phyloP scores from a whole-genome alignment of 192 early-diverging fungal species.

The Dispira parvispora region DNA sequence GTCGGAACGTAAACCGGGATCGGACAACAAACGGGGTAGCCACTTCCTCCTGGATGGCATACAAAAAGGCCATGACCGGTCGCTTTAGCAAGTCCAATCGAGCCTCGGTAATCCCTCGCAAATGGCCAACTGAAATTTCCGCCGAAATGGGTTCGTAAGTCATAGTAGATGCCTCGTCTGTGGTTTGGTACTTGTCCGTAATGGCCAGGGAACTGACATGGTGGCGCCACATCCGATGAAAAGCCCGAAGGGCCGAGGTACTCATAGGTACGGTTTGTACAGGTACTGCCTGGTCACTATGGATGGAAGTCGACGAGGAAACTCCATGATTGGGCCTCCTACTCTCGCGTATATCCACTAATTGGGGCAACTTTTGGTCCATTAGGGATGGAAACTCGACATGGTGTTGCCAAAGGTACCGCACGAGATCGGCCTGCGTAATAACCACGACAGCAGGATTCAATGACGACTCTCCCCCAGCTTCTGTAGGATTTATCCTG shows the following conservation, averaged over 20 bases:
- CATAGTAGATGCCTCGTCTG: not conserved
- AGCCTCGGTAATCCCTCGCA: conserved; percentile 17
- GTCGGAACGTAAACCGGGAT: conserved; percentile 21
- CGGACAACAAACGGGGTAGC: conserved; percentile 21
- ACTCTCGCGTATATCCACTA: no score
- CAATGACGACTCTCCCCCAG: not conserved
- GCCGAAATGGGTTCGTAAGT: conserved; percentile 20
- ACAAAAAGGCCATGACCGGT: conserved; percentile 26
- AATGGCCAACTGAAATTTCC: conserved; percentile 19
- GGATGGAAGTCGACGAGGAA: not conserved
- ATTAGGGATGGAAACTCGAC: conserved; percentile 20
- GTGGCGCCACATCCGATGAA: conserved; percentile 16
- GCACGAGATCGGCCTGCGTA: conserved; percentile 27
- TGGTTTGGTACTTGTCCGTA: conserved; percentile 13
- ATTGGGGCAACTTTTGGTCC: conserved; percentile 11
- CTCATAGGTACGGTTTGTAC: conserved; percentile 15
- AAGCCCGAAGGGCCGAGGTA: conserved; percentile 20
- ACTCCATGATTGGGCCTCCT: not conserved
- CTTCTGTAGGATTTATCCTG: not conserved
- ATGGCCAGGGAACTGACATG: conserved; percentile 26
- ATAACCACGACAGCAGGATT: conserved; percentile 12
- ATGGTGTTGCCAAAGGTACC: conserved; percentile 30
- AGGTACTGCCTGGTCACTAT: not conserved
- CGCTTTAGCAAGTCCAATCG: conserved; percentile 21
- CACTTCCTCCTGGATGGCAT: conserved; percentile 15